A percentile compares a stretch with the other conserved stretches of the same genome.
phyloP scores from a whole-genome alignment of 2,329 filamentous ascomycete species.

The Coniella vitis region DNA sequence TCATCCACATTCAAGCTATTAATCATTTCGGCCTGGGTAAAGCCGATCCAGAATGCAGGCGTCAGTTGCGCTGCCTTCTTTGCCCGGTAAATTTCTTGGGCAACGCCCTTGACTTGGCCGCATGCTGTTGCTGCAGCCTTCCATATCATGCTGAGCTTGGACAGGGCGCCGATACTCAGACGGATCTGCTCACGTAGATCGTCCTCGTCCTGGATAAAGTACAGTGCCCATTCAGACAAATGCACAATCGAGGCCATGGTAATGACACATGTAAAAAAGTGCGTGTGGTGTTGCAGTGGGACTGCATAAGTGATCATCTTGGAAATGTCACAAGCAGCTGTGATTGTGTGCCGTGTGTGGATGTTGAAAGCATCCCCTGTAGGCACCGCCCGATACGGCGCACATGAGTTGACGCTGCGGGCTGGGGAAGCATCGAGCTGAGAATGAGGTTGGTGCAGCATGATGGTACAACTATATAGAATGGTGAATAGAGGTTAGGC shows the following conservation, averaged over 20 bases:
- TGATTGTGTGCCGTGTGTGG: constrained; percentile 75
- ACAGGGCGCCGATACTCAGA: constrained; percentile 71
- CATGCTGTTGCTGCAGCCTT: constrained; percentile 63
- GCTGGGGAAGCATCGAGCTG: constrained; percentile 60
- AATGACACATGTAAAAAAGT: constrained; percentile 77
- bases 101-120: constrained; percentile 68
- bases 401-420: constrained; percentile 57
- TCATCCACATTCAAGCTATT: constrained; percentile 50
- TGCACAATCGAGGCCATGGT: constrained; percentile 76
- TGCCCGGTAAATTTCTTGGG: constrained; percentile 63
- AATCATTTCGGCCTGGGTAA: constrained; percentile 48
- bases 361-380: constrained; percentile 49
- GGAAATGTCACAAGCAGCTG: constrained; percentile 71
- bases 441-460: constrained; percentile 73
- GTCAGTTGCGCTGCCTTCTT: constrained; percentile 48
- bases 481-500: constrained; percentile 12
- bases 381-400: constrained; percentile 47
- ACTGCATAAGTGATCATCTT: constrained; percentile 68
- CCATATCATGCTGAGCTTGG: constrained; percentile 64
- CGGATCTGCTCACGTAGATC: constrained; percentile 68
- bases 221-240: constrained; percentile 68
- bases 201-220: constrained; percentile 56
- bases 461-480: constrained; percentile 50
- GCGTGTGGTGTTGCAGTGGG: constrained; percentile 65
- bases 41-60: constrained; percentile 48